A percentile compares a stretch with the other conserved stretches of the same genome.
Conservation (phyloP, 768 basidiomycete genomes). For the Macrolepiota albuminosa region DNA sequence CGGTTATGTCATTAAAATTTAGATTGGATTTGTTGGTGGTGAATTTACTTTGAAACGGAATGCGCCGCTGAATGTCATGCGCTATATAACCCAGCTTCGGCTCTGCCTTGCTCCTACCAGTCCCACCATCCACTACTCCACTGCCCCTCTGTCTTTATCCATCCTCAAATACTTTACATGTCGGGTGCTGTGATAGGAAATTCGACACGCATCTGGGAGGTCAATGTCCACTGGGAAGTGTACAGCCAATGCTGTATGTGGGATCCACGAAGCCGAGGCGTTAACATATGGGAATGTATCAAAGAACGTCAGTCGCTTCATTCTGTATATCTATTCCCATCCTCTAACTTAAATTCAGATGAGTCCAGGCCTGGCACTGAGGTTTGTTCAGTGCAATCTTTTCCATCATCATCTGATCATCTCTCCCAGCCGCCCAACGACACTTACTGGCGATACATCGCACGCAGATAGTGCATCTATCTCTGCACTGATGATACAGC, state of each 20-base stretch:
- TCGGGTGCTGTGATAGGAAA: slow-evolving; percentile 51
- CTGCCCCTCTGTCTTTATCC: not conserved
- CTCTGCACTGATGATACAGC: not conserved
- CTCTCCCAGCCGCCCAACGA: slow-evolving; percentile 33
- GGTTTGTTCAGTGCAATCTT: slow-evolving; percentile 9
- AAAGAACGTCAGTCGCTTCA: slow-evolving; percentile 50
- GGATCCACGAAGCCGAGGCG: slow-evolving; percentile 61
- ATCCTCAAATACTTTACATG: slow-evolving; percentile 21
- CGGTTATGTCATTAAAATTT: slow-evolving; percentile 14
- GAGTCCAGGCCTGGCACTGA: slow-evolving; percentile 51
- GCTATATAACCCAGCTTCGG: slow-evolving; percentile 15
- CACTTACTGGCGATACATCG: slow-evolving; percentile 44
- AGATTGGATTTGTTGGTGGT: slow-evolving; percentile 13
- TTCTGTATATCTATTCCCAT: not conserved
- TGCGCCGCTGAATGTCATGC: slow-evolving; percentile 17
- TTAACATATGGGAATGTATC: slow-evolving; percentile 76
- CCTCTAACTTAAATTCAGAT: slow-evolving; percentile 34
- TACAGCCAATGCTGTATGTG: slow-evolving; percentile 69
- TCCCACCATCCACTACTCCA: not conserved
- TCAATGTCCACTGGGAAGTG: slow-evolving; percentile 58
- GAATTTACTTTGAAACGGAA: slow-evolving; percentile 12
- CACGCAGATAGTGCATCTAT: slow-evolving; percentile 30
- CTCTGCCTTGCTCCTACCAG: not conserved
- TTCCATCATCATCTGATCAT: slow-evolving; percentile 13
- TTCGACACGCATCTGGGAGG: slow-evolving; percentile 68